phyloP scores from a whole-genome alignment of 495 filamentous ascomycete species.

The Xylaria castorea region DNA sequence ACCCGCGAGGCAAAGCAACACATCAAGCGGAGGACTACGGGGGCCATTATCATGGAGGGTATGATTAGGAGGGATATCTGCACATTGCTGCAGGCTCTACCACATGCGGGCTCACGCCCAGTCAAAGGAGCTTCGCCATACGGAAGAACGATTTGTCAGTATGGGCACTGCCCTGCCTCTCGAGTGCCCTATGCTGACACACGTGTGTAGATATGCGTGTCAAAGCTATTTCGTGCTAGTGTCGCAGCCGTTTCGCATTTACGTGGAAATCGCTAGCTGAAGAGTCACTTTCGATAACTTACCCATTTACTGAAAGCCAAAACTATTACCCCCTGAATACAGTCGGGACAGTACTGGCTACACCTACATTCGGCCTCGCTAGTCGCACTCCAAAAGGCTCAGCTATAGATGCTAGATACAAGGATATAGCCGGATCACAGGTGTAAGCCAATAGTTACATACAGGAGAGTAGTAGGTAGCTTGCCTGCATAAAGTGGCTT shows the following conservation, averaged over 20 bases:
- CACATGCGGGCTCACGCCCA: neutral
- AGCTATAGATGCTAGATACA: neutral
- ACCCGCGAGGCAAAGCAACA: neutral
- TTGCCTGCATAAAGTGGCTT: neutral
- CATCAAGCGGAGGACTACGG: neutral
- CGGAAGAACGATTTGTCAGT: neutral
- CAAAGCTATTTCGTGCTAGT: neutral
- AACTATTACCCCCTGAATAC: neutral
- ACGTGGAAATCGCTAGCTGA: neutral
- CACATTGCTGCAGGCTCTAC: neutral
- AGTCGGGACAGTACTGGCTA: neutral
- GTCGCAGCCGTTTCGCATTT: neutral
- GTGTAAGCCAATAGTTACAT: neutral
- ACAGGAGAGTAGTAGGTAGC: neutral
- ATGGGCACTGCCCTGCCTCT: neutral
- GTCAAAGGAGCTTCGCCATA: neutral
- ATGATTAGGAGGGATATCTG: neutral
- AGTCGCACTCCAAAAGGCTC: neutral
- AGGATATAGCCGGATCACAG: neutral
- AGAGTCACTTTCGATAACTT: neutral
- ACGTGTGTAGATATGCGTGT: neutral
- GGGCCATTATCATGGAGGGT: neutral
- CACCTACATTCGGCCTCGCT: neutral
- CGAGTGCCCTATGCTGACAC: neutral
- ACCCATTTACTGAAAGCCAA: neutral